Evolutionary conservation across 2,329 filamentous ascomycete genomes (phyloP).

Genomic region (Colletotrichum sp.): DNA sequence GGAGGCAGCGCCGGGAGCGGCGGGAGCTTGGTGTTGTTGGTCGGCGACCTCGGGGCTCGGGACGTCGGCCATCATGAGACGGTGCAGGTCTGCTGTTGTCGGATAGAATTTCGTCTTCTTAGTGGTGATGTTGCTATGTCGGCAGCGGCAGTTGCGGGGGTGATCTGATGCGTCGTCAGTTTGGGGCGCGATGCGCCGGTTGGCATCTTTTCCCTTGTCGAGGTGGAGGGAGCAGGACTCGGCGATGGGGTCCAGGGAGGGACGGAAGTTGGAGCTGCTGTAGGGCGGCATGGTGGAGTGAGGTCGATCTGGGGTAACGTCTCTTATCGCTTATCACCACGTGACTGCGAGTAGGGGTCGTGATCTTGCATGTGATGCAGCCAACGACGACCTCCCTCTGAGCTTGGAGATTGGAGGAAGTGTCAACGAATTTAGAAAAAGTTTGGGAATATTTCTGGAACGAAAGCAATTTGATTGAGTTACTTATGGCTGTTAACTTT

Average conservation of each 20-base stretch:
- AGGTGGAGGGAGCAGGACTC: background rate
- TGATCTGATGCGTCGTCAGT: background rate
- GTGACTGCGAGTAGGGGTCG: slow-evolving; percentile 1
- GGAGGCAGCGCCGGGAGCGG: background rate
- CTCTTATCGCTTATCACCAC: slow-evolving; percentile 22
- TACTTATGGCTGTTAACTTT: too few relatives aligned
- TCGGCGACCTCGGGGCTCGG: background rate
- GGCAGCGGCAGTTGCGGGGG: background rate
- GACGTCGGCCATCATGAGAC: slow-evolving; percentile 18
- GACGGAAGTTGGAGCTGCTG: slow-evolving; percentile 4
- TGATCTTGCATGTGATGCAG: slow-evolving; percentile 16
- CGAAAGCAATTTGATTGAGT: background rate
- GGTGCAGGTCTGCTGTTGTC: background rate
- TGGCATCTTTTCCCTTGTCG: slow-evolving; percentile 9
- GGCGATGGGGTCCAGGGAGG: slow-evolving; percentile 9
- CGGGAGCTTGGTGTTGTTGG: background rate
- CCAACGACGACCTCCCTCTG: background rate
- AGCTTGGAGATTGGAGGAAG: background rate
- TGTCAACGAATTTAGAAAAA: background rate
- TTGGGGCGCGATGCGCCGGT: background rate
- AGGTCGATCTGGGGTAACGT: background rate
- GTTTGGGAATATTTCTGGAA: background rate
- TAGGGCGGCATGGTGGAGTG: slow-evolving; percentile 16
- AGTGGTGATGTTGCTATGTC: background rate
- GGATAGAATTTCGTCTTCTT: background rate